A percentile compares a stretch with the other conserved stretches of the same genome.
Evolutionary conservation across 2,329 filamentous ascomycete genomes (phyloP).

Genomic region (Colletotrichum chrysophilum): DNA sequence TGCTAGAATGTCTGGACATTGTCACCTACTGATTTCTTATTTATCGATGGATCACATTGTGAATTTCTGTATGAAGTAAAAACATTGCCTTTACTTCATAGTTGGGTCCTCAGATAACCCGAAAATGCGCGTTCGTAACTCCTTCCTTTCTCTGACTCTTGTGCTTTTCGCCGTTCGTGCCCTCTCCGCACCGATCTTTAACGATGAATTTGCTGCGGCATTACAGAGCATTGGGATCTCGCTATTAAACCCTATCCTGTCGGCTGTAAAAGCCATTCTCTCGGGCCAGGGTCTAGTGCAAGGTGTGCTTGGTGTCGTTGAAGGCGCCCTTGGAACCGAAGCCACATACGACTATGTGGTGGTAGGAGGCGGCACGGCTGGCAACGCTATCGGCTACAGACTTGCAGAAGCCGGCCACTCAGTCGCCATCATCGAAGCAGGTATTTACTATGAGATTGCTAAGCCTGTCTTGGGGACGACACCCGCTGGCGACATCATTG

Average conservation of each 20-base stretch:
- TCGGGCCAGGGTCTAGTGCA: neutral
- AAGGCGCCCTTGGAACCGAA: neutral
- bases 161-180: neutral
- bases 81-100: neutral
- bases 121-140: neutral
- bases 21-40: neutral
- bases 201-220: neutral
- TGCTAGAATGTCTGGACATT: neutral
- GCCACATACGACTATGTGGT: constrained; percentile 26
- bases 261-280: neutral
- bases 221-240: neutral
- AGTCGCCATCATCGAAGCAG: constrained; percentile 45
- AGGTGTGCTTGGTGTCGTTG: neutral
- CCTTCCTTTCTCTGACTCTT: neutral
- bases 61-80: neutral
- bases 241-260: neutral
- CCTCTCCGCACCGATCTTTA: neutral
- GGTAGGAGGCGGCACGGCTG: constrained; percentile 43
- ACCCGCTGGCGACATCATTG: constrained; percentile 16
- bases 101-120: neutral
- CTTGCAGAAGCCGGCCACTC: constrained; percentile 30
- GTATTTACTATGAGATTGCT: constrained; percentile 34
- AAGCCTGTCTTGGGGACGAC: constrained; percentile 29
- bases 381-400: constrained; percentile 37
- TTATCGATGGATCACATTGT: neutral